These are phyloP conservation scores for Wickerhamomyces sydowiorum DNA, from an alignment of 805 yeast genomes.

Conservation along the genomic window DNA sequence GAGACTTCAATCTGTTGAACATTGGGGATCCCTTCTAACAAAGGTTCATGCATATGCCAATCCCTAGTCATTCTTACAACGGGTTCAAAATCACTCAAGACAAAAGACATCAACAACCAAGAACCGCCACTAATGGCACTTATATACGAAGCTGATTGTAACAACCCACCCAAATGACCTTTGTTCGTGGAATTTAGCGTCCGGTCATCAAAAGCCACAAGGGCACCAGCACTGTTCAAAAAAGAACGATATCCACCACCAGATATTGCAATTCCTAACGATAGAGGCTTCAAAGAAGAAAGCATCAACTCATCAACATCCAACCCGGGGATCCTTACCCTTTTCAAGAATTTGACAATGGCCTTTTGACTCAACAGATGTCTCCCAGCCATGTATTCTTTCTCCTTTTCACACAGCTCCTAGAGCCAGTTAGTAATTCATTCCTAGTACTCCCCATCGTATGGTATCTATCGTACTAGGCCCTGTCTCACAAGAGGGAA, in stretches of 20 bases:
- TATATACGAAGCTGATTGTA: constrained; percentile 65
- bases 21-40: constrained; percentile 54
- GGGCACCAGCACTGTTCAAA: constrained; percentile 78
- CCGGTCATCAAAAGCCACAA: constrained; percentile 74
- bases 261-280: constrained; percentile 57
- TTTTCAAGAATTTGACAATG: constrained; percentile 24
- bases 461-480: constrained; percentile 8
- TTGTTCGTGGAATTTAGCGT: constrained; percentile 47
- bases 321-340: constrained; percentile 29
- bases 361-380: constrained; percentile 25
- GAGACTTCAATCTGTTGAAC: constrained; percentile 34
- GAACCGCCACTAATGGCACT: constrained; percentile 82
- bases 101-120: constrained; percentile 50
- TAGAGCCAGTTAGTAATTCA: too few relatives aligned
- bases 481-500: constrained; percentile 16
- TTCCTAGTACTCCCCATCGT: too few relatives aligned
- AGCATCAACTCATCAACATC: constrained; percentile 21
- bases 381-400: constrained; percentile 26
- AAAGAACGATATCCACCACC: constrained; percentile 94
- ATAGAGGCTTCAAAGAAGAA: constrained; percentile 23
- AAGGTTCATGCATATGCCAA: constrained; percentile 41
- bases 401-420: constrained; percentile 13
- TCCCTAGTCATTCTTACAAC: constrained; percentile 28
- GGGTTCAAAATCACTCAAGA: constrained; percentile 34
- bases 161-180: constrained; percentile 64